Evolutionary conservation across 179 eudicot genomes (phyloP).

Genomic region (Beta corolliflora): DNA sequence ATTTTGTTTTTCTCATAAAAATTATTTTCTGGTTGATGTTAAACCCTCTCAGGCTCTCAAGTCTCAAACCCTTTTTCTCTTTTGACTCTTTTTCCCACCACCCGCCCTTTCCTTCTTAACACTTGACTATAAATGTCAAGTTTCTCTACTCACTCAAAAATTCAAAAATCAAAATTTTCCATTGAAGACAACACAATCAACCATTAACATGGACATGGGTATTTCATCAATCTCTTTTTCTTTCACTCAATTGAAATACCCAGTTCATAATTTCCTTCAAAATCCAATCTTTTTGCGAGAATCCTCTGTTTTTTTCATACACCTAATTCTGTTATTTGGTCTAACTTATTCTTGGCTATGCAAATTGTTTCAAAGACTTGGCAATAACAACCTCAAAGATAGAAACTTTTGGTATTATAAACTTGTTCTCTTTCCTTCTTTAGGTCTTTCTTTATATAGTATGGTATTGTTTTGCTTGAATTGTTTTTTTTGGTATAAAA

Average conservation of each 20-base stretch:
- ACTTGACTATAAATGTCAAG: neutral
- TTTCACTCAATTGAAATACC: conserved; percentile 6
- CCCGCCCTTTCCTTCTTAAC: too few relatives aligned
- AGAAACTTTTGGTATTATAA: conserved; percentile 38
- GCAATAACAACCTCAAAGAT: conserved; percentile 25
- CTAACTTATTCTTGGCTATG: conserved; percentile 40
- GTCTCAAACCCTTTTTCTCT: too few relatives aligned
- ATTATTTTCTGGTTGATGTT: too few relatives aligned
- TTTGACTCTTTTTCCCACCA: too few relatives aligned
- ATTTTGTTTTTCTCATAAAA: too few relatives aligned
- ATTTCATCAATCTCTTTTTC: conserved; percentile 6
- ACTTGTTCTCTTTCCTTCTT: conserved; percentile 38
- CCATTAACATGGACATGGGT: neutral
- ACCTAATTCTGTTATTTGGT: conserved; percentile 38
- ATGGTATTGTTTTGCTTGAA: conserved; percentile 43
- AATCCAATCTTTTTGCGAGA: conserved; percentile 37
- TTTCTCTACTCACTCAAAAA: too few relatives aligned
- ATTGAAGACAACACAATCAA: neutral
- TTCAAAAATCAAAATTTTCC: neutral
- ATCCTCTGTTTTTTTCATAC: conserved; percentile 37
- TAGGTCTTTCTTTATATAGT: conserved; percentile 46
- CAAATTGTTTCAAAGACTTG: conserved; percentile 8
- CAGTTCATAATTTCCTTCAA: conserved; percentile 27
- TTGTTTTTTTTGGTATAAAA: conserved; percentile 50
- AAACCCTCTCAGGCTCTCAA: too few relatives aligned